phyloP scores from a whole-genome alignment of 257 asterid species.

The Nyctanthes arbortristis region DNA sequence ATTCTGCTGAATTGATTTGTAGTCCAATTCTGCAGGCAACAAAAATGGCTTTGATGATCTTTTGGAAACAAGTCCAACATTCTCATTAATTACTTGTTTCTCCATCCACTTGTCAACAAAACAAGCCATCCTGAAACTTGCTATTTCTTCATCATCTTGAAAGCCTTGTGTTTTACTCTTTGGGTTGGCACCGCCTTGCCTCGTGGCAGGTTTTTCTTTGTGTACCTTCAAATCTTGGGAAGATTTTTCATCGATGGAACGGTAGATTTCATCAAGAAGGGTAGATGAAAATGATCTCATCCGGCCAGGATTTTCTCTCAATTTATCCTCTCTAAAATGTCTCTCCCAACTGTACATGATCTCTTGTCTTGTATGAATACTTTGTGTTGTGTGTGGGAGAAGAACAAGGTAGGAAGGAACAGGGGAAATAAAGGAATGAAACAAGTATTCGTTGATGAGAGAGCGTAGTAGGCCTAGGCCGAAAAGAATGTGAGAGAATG shows the following conservation, averaged over 20 bases:
- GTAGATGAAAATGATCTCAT: conserved; percentile 76
- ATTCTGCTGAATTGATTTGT: conserved; percentile 33
- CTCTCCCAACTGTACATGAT: conserved; percentile 50
- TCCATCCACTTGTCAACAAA: conserved; percentile 72
- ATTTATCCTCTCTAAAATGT: conserved; percentile 30
- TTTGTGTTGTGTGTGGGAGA: neutral
- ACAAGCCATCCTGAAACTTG: conserved; percentile 36
- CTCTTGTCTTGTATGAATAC: neutral
- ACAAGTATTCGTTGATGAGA: neutral
- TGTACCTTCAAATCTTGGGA: conserved; percentile 18
- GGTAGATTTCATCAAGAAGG: conserved; percentile 88
- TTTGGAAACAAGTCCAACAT: conserved; percentile 5
- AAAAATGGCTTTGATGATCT: conserved; percentile 24
- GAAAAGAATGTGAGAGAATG: conserved; percentile 9
- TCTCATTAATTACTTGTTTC: conserved; percentile 37
- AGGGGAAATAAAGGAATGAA: neutral
- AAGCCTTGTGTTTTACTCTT: neutral
- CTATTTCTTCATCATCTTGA: conserved; percentile 36
- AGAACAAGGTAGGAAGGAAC: neutral
- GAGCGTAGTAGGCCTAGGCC: conserved; percentile 10
- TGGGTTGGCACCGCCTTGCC: conserved; percentile 3
- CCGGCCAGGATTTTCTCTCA: conserved; percentile 32
- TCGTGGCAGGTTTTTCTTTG: conserved; percentile 19
- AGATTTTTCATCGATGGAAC: conserved; percentile 59
- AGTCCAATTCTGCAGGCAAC: too few relatives aligned